Evolutionary conservation across 257 asterid genomes (phyloP), one percentile per base, ranked within the genome.

Genomic region (Solanum habrochaites): DNA sequence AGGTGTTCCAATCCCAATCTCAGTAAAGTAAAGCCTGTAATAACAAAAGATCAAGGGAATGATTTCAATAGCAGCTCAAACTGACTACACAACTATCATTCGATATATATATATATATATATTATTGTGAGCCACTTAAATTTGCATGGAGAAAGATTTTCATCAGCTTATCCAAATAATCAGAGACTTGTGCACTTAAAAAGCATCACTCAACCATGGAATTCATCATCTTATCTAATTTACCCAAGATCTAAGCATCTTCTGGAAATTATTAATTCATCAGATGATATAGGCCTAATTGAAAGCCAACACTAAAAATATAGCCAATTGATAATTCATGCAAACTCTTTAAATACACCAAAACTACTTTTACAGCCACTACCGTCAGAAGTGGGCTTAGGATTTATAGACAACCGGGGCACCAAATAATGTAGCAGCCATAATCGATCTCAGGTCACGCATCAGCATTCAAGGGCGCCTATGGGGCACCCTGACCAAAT

Each of bases 1-100:
- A 67, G 99, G 99, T 16, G 98, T 96, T 89, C 99, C 99, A 86
- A 97, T 96, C 86, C 98, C 98, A 78, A 97, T 94, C 92, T 91
- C 92, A 87, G 99, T 96, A 87, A 93, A 97, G 93, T 97, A 97
- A 85, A 97, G 99, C 94, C 99, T 97, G 92, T 90, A 92, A 88
- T 43, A 81, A 49, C 85, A 49, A 49, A 80, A 80, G 85, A 81
- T 81, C 43, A 3, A 49, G 45, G 25, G 21, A 49, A 81, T 49
- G 43, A 81, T 81, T 47, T 81, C 85, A 49, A 29, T 49, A 81
- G 85, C 11, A 81, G 29, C 43, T 37, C 69, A 81, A 49, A 49
- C 29, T 29, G 45, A 81, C 85, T 18, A 16, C 69, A 29, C 23
- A 80, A 47, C 66, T 27, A 47, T 78, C 40, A 45, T 43, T 27